Evolutionary conservation across 805 yeast genomes (phyloP).

Genomic region (Priceomyces melissophilus): DNA sequence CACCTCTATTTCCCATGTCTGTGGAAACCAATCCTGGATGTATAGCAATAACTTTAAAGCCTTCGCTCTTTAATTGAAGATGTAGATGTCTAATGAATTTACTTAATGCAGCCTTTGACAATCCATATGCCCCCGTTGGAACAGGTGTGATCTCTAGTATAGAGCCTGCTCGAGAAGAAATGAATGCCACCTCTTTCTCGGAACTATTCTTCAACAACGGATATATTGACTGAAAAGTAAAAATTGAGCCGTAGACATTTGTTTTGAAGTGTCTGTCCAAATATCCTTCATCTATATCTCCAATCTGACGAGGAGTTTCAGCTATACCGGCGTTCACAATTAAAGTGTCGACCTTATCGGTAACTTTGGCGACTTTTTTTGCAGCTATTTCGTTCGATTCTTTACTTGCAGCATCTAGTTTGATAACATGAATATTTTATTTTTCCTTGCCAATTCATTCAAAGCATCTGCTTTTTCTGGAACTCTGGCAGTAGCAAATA

Average conservation of each 20-base stretch:
- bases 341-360: constrained; percentile 22
- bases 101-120: background rate
- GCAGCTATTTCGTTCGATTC: constrained; percentile 10
- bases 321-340: constrained; percentile 4
- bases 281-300: background rate
- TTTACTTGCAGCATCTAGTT: constrained; percentile 15
- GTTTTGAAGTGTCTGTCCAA: background rate
- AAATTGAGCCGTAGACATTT: background rate
- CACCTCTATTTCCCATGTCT: constrained; percentile 22
- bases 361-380: background rate
- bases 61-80: constrained; percentile 8
- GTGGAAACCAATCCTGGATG: constrained; percentile 43
- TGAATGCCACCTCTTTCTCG: constrained; percentile 24
- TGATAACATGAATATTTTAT: constrained; percentile 17
- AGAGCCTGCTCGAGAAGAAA: constrained; percentile 12
- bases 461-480: constrained; percentile 6
- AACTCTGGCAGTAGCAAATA: constrained; percentile 19
- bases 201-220: constrained; percentile 19
- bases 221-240: constrained; percentile 16
- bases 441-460: constrained; percentile 3
- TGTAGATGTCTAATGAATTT: too few relatives aligned
- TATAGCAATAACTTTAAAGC: constrained; percentile 24
- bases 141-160: background rate
- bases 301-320: background rate
- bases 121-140: background rate